These are phyloP conservation scores for Blastocystis sp. DNA, from an alignment of 352 stramenopile genomes.

Conservation along the genomic window DNA sequence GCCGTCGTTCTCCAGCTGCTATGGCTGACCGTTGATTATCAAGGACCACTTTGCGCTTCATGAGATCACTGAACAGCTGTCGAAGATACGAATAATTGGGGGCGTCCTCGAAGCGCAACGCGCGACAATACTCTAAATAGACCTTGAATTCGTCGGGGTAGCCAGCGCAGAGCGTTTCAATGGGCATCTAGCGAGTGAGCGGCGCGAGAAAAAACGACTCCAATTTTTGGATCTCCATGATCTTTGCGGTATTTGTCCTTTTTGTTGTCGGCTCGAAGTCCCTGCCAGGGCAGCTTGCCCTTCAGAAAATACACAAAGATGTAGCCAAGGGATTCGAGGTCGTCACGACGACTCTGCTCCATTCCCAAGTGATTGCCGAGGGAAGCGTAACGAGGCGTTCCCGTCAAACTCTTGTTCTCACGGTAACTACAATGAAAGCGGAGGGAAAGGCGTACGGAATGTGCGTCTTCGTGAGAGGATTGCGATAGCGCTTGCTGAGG, in stretches of 20 bases:
- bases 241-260: constrained; percentile 91
- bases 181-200: constrained; percentile 70
- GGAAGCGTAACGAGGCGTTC: constrained; percentile 85
- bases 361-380: constrained; percentile 93
- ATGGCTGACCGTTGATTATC: neutral
- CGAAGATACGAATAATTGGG: constrained; percentile 87
- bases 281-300: constrained; percentile 87
- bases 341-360: constrained; percentile 85
- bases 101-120: constrained; percentile 88
- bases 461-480: constrained; percentile 86
- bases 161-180: constrained; percentile 73
- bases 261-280: constrained; percentile 89
- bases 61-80: constrained; percentile 77
- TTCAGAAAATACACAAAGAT: constrained; percentile 89
- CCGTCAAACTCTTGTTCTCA: constrained; percentile 89
- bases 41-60: constrained; percentile 65
- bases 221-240: constrained; percentile 88
- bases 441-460: constrained; percentile 76
- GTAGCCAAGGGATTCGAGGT: constrained; percentile 88
- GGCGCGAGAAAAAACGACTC: neutral
- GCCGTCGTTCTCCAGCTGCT: constrained; percentile 62
- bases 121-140: constrained; percentile 81
- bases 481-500: constrained; percentile 87
- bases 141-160: constrained; percentile 74
- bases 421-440: constrained; percentile 79